Percentiles rank a stretch among this genome's conserved stretches.
Evolutionary conservation across 768 basidiomycete genomes (phyloP).

Genomic region (Serendipita sp.): DNA sequence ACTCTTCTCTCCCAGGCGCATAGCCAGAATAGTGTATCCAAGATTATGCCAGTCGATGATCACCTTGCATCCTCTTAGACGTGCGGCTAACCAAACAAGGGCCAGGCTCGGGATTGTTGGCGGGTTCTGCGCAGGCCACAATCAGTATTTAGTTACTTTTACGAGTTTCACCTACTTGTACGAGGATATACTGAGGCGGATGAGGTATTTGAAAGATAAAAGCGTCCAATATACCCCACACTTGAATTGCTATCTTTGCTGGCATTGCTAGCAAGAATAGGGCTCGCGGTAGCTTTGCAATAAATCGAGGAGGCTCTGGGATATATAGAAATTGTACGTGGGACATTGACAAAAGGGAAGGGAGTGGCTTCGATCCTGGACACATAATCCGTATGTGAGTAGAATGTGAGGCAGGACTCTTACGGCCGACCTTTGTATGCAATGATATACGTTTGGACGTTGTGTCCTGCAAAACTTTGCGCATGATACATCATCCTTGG

Average conservation of each 20-base stretch:
- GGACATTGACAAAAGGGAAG: conserved; percentile 50
- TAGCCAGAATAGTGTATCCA: conserved; percentile 79
- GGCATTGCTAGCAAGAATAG: conserved; percentile 45
- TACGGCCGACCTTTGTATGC: conserved; percentile 59
- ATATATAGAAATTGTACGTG: conserved; percentile 53
- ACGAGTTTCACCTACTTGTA: conserved; percentile 44
- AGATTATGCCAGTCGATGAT: conserved; percentile 99
- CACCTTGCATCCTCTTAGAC: conserved; percentile 58
- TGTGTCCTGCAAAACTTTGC: conserved; percentile 69
- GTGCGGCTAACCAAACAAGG: conserved; percentile 58
- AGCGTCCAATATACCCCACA: conserved; percentile 39
- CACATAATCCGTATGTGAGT: background rate
- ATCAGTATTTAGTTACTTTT: background rate
- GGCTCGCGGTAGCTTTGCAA: conserved; percentile 43
- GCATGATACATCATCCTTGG: conserved; percentile 99
- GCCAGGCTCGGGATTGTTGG: conserved; percentile 89
- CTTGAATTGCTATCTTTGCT: conserved; percentile 60
- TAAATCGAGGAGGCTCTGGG: conserved; percentile 37
- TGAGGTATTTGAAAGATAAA: conserved; percentile 42
- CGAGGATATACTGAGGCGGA: conserved; percentile 72
- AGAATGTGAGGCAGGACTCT: background rate
- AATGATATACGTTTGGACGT: conserved; percentile 62
- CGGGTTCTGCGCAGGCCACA: conserved; percentile 51
- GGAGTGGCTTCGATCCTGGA: conserved; percentile 62
- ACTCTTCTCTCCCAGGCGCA: conserved; percentile 58